A percentile compares a stretch with the other conserved stretches of the same genome.
phyloP scores from a whole-genome alignment of 106 monocot species.

The Iris macrosiphon region DNA sequence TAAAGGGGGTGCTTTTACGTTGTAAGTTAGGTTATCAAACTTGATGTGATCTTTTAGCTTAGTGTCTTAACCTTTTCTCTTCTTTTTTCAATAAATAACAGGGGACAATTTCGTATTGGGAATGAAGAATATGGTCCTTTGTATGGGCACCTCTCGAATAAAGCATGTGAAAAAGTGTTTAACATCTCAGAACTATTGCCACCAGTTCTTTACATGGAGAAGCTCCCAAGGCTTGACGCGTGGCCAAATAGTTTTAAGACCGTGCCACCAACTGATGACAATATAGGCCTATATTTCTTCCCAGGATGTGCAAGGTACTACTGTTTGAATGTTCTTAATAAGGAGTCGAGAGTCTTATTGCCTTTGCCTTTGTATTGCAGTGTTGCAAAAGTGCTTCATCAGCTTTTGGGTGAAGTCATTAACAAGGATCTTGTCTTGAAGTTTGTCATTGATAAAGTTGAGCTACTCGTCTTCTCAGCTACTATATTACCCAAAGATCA shows the following conservation, averaged over 20 bases:
- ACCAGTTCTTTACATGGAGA: constrained; percentile 14
- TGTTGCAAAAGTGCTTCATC: constrained; percentile 14
- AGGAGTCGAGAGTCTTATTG: not conserved
- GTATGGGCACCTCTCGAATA: constrained; percentile 30
- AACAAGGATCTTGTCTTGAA: constrained; percentile 30
- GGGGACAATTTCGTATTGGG: constrained; percentile 24
- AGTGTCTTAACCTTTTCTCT: not conserved
- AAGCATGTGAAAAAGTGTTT: constrained; percentile 29
- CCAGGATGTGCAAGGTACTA: constrained; percentile 20
- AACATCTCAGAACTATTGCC: constrained; percentile 17
- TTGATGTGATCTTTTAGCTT: not conserved
- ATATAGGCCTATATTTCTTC: constrained; percentile 39
- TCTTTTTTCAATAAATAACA: not conserved
- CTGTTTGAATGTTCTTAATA: not conserved
- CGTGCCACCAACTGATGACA: constrained; percentile 29
- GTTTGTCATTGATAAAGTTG: constrained; percentile 28
- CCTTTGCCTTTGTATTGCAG: constrained; percentile 15
- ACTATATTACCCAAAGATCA: constrained; percentile 26
- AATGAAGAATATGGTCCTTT: constrained; percentile 24
- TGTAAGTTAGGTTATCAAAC: not conserved
- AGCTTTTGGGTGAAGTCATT: constrained; percentile 35
- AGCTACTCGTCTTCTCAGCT: constrained; percentile 50
- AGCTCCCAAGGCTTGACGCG: constrained; percentile 13
- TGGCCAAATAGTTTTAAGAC: constrained; percentile 28
- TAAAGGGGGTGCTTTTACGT: not conserved